A percentile compares a stretch with the other conserved stretches of the same genome.
phyloP scores from a whole-genome alignment of 2,329 filamentous ascomycete genomes.

The Aspergillus puulaauensis region DNA sequence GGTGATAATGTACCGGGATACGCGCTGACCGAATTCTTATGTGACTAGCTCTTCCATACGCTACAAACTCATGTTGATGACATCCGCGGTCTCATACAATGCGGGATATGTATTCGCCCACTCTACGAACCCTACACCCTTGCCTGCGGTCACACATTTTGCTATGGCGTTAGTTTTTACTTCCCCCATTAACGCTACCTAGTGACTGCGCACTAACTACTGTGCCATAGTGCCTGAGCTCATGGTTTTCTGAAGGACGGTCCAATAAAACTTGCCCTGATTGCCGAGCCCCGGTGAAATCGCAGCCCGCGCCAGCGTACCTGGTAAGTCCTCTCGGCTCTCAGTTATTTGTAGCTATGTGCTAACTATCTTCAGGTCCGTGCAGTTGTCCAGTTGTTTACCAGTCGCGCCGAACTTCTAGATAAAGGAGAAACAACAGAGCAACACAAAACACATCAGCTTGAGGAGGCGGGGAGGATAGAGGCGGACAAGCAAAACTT shows the following conservation, averaged over 20 bases:
- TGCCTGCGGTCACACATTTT: slow-evolving; percentile 69
- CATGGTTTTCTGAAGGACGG: slow-evolving; percentile 55
- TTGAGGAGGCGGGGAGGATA: slow-evolving; percentile 60
- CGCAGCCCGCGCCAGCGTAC: slow-evolving; percentile 64
- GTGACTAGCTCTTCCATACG: slow-evolving; percentile 38
- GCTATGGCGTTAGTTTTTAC: slow-evolving; percentile 57
- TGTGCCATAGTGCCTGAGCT: slow-evolving; percentile 54
- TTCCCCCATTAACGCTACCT: neutral
- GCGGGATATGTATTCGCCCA: slow-evolving; percentile 67
- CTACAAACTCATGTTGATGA: slow-evolving; percentile 58
- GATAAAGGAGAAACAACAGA: slow-evolving; percentile 63
- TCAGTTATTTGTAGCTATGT: slow-evolving; percentile 1
- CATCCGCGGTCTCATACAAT: slow-evolving; percentile 62
- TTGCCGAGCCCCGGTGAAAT: slow-evolving; percentile 60
- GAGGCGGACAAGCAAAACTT: slow-evolving; percentile 59
- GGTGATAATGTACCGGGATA: neutral
- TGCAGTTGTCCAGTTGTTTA: slow-evolving; percentile 64
- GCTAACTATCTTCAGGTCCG: slow-evolving; percentile 50
- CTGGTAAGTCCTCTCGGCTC: slow-evolving; percentile 45
- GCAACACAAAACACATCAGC: slow-evolving; percentile 58
- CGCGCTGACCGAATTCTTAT: slow-evolving; percentile 14
- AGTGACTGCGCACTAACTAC: slow-evolving; percentile 3
- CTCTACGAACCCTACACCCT: slow-evolving; percentile 70
- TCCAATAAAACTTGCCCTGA: slow-evolving; percentile 67
- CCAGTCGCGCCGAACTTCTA: slow-evolving; percentile 59